These are phyloP conservation scores for Alternaria brassicicola DNA, from an alignment of 2,329 filamentous ascomycete genomes.

Conservation along the genomic window DNA sequence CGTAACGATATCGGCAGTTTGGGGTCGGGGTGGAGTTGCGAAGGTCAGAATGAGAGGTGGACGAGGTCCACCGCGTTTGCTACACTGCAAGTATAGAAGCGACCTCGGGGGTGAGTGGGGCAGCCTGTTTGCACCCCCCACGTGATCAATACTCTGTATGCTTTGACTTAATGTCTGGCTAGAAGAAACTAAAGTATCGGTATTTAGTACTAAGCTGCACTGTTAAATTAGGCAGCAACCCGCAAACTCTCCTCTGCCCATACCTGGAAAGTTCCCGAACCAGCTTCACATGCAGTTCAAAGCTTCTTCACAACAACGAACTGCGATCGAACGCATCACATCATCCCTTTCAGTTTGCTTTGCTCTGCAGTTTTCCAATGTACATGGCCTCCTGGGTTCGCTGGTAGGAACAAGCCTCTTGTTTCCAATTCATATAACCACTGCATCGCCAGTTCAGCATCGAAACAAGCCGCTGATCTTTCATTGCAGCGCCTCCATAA, in stretches of 20 bases:
- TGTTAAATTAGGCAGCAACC: too few relatives aligned
- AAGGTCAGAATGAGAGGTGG: background rate
- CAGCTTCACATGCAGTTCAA: too few relatives aligned
- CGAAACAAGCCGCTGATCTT: background rate
- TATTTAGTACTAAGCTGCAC: background rate
- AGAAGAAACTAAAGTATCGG: background rate
- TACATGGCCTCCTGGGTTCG: background rate
- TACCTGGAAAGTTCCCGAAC: too few relatives aligned
- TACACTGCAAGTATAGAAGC: background rate
- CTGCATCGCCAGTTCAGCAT: background rate
- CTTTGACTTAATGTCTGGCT: too few relatives aligned
- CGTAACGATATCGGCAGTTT: background rate
- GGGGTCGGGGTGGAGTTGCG: background rate
- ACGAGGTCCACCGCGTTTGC: background rate
- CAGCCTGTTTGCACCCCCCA: conserved; percentile 8
- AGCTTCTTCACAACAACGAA: too few relatives aligned
- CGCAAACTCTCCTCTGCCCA: too few relatives aligned
- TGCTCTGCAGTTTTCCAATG: too few relatives aligned
- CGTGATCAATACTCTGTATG: conserved; percentile 1
- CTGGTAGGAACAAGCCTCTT: background rate
- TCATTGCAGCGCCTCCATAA: background rate
- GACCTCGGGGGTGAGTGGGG: conserved; percentile 9
- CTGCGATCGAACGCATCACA: too few relatives aligned
- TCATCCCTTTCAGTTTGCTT: too few relatives aligned
- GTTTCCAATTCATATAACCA: background rate